Evolutionary conservation across 768 basidiomycete genomes (phyloP).

Genomic region (Suillus paluster): DNA sequence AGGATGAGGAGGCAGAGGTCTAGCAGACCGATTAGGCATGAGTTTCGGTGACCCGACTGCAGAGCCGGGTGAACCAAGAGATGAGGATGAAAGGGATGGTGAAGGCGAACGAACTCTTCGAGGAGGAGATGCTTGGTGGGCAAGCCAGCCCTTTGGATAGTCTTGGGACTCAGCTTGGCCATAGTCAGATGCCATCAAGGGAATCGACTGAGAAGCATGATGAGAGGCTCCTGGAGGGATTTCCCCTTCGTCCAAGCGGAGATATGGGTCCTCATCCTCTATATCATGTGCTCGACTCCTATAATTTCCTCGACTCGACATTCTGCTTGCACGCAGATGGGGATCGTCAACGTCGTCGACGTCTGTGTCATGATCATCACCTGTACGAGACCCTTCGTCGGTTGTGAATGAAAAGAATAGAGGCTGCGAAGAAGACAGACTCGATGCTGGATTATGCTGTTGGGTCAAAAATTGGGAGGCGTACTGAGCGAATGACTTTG

Average conservation of each 20-base stretch:
- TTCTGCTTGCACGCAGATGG: slow-evolving; percentile 56
- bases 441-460: slow-evolving; percentile 54
- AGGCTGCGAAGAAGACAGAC: slow-evolving; percentile 69
- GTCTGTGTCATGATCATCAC: slow-evolving; percentile 50
- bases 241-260: slow-evolving; percentile 74
- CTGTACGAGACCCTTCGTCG: slow-evolving; percentile 63
- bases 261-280: slow-evolving; percentile 78
- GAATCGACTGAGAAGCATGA: slow-evolving; percentile 40
- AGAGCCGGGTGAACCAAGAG: slow-evolving; percentile 29
- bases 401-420: slow-evolving; percentile 90
- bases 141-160: slow-evolving; percentile 64
- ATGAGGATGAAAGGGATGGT: slow-evolving; percentile 40
- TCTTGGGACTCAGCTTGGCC: slow-evolving; percentile 44
- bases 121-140: slow-evolving; percentile 74
- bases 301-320: slow-evolving; percentile 32
- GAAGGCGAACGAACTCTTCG: slow-evolving; percentile 46
- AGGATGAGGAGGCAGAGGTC: slow-evolving; percentile 36
- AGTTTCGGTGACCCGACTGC: slow-evolving; percentile 8
- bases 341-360: slow-evolving; percentile 81
- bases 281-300: slow-evolving; percentile 38
- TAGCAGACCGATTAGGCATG: slow-evolving; percentile 36
- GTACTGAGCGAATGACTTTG: slow-evolving; percentile 79
- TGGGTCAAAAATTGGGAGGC: slow-evolving; percentile 81
- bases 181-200: slow-evolving; percentile 40
- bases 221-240: slow-evolving; percentile 43